Conservation (phyloP, 306 rosid genomes). For the Casuarina equisetifolia region DNA sequence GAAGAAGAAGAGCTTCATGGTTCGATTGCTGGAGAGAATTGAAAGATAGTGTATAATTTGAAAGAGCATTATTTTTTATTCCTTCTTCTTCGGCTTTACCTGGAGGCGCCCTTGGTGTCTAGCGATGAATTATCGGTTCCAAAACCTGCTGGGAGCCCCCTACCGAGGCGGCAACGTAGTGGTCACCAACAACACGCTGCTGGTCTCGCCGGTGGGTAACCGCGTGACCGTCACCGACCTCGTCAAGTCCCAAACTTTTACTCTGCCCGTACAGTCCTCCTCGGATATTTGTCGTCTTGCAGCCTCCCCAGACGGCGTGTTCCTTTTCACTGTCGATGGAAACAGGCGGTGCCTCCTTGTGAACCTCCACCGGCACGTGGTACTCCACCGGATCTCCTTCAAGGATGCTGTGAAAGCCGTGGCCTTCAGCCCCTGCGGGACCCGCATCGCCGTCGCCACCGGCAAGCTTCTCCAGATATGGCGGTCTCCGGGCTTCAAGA, state of each 20-base stretch:
- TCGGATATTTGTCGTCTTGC: slow-evolving; percentile 72
- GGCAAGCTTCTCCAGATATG: slow-evolving; percentile 86
- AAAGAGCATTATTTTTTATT: not conserved
- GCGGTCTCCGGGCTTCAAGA: slow-evolving; percentile 76
- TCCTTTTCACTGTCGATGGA: slow-evolving; percentile 76
- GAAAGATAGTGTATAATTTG: not conserved
- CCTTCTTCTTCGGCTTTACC: not conserved
- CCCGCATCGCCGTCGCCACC: slow-evolving; percentile 62
- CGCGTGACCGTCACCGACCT: slow-evolving; percentile 79
- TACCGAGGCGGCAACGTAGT: slow-evolving; percentile 86
- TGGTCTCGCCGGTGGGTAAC: slow-evolving; percentile 90
- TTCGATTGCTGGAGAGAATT: slow-evolving; percentile 13
- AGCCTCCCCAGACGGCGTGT: slow-evolving; percentile 74
- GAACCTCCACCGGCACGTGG: slow-evolving; percentile 80
- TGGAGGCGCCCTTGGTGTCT: not conserved
- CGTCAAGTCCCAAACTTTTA: slow-evolving; percentile 60
- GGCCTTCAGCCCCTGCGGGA: slow-evolving; percentile 40
- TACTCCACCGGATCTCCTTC: slow-evolving; percentile 83
- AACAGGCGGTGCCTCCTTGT: slow-evolving; percentile 73
- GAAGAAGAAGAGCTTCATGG: not conserved
- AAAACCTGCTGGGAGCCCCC: slow-evolving; percentile 92
- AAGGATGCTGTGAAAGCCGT: slow-evolving; percentile 58
- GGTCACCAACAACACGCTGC: slow-evolving; percentile 55
- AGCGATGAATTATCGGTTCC: slow-evolving; percentile 82
- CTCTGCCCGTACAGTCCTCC: slow-evolving; percentile 79